Conservation (phyloP, 2,329 filamentous ascomycete genomes). For the Periconia sp. region DNA sequence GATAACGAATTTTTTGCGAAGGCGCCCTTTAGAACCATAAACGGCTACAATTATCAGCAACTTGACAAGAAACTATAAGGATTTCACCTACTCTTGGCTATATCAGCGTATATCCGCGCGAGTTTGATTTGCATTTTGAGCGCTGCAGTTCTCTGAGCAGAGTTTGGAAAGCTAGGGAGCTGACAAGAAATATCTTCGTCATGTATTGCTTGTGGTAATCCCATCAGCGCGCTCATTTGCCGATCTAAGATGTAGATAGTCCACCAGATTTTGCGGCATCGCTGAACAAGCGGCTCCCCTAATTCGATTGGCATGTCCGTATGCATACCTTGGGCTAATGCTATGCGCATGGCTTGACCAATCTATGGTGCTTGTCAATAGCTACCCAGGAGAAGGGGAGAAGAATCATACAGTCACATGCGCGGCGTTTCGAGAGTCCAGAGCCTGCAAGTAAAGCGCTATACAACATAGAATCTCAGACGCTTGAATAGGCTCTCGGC, state of each 20-base stretch:
- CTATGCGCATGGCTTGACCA: slow-evolving; percentile 59
- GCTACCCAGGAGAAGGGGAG: neutral
- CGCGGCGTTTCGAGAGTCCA: slow-evolving; percentile 56
- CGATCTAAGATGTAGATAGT: slow-evolving; percentile 61
- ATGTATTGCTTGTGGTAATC: slow-evolving; percentile 56
- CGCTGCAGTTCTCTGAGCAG: slow-evolving; percentile 47
- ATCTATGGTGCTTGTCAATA: slow-evolving; percentile 43
- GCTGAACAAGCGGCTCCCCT: slow-evolving; percentile 49
- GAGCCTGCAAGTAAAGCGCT: slow-evolving; percentile 59
- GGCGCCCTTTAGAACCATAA: slow-evolving; percentile 53
- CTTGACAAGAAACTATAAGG: no score
- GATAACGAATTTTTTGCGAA: slow-evolving; percentile 46
- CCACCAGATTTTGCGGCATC: slow-evolving; percentile 61
- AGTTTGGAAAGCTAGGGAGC: slow-evolving; percentile 52
- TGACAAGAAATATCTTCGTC: slow-evolving; percentile 59
- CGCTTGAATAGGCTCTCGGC: slow-evolving; percentile 52
- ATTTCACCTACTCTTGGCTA: slow-evolving; percentile 50
- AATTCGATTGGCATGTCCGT: slow-evolving; percentile 57
- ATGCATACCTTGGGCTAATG: slow-evolving; percentile 59
- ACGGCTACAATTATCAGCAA: slow-evolving; percentile 40
- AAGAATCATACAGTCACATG: slow-evolving; percentile 51
- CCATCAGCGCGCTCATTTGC: slow-evolving; percentile 62
- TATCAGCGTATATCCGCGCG: slow-evolving; percentile 52
- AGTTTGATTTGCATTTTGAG: slow-evolving; percentile 56
- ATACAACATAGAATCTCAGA: slow-evolving; percentile 60